phyloP scores from a whole-genome alignment of 169 alveolate genomes.

The Plasmodium gaboni region DNA sequence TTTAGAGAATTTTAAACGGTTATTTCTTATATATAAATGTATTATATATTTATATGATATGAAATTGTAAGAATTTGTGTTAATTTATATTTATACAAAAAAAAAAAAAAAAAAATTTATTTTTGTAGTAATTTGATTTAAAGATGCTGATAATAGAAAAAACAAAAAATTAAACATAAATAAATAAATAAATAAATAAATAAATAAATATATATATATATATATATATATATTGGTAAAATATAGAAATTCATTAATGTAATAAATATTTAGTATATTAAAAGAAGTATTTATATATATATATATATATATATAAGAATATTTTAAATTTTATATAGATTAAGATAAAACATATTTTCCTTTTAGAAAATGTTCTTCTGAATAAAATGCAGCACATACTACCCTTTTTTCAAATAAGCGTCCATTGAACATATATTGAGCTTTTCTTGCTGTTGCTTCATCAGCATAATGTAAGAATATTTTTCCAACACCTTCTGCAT shows the following conservation, averaged over 20 bases:
- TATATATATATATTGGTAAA: background rate
- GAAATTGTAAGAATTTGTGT: too few species aligned
- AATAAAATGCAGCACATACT: conserved; percentile 92
- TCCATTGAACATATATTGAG: conserved; percentile 92
- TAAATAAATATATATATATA: background rate
- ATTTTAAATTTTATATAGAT: background rate
- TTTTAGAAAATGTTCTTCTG: conserved; percentile 83
- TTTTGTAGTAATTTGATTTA: too few species aligned
- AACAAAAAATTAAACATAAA: too few species aligned
- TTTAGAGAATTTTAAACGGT: too few species aligned
- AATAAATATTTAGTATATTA: background rate
- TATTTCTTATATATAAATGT: too few species aligned
- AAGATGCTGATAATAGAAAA: too few species aligned
- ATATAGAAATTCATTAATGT: background rate
- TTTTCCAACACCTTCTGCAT: conserved; percentile 88
- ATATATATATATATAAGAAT: conserved; percentile 6
- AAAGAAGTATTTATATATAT: conserved; percentile 1
- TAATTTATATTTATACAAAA: too few species aligned
- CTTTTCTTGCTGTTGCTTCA: conserved; percentile 89
- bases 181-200: too few species aligned
- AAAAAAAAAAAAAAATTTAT: too few species aligned
- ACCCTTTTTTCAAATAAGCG: conserved; percentile 90
- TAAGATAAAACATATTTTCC: conserved; percentile 89
- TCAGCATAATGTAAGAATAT: conserved; percentile 87
- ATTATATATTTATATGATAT: too few species aligned